Conservation (phyloP, 2,329 filamentous ascomycete species). For the Talaromyces funiculosus region DNA sequence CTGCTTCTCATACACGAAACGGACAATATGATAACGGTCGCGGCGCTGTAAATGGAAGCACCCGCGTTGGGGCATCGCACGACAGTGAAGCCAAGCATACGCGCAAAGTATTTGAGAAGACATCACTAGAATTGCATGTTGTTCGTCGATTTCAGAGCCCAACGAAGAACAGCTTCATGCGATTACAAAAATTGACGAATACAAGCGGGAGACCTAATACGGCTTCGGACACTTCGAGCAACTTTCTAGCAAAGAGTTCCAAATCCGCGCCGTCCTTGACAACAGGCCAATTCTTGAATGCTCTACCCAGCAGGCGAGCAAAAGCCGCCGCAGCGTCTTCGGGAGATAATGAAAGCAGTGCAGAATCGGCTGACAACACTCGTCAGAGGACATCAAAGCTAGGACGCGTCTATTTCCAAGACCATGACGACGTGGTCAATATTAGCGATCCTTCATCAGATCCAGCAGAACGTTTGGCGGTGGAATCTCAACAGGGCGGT, state of each 20-base stretch:
- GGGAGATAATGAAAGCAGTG: background rate
- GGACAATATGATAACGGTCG: constrained; percentile 28
- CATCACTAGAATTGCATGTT: constrained; percentile 38
- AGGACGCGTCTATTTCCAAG: constrained; percentile 27
- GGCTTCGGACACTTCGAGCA: constrained; percentile 13
- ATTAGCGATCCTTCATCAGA: constrained; percentile 18
- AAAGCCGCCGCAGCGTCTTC: constrained; percentile 10
- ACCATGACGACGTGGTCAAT: constrained; percentile 27
- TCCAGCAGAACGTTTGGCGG: constrained; percentile 15
- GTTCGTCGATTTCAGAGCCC: constrained; percentile 43
- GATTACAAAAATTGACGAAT: constrained; percentile 28
- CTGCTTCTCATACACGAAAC: constrained; percentile 23
- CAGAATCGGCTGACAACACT: constrained; percentile 1
- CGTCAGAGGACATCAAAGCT: constrained; percentile 4
- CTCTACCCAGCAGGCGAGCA: constrained; percentile 18
- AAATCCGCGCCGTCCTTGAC: constrained; percentile 32
- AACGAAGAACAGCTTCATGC: constrained; percentile 38
- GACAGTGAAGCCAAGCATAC: constrained; percentile 35
- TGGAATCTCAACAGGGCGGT: constrained; percentile 19
- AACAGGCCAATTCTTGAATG: constrained; percentile 21
- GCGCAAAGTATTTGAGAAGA: constrained; percentile 42
- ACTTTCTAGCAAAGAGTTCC: constrained; percentile 28
- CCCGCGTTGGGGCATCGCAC: constrained; percentile 25
- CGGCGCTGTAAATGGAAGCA: constrained; percentile 25
- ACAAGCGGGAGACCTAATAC: constrained; percentile 17